Conservation (phyloP, 768 basidiomycete genomes). For the Calocera cornea region DNA sequence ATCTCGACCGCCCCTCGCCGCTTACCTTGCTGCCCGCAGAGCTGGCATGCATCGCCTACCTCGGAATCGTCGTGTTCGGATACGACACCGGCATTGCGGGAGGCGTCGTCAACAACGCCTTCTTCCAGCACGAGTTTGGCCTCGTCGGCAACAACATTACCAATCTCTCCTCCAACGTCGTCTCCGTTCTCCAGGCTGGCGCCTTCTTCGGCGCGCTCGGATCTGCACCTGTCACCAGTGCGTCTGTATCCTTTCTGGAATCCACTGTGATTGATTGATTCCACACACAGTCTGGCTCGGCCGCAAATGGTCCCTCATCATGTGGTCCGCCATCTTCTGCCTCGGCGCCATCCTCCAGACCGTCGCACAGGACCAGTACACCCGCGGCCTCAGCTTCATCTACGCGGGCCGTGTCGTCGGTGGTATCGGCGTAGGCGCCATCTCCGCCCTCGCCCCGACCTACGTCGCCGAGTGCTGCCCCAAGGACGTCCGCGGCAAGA, state of each 20-base stretch:
- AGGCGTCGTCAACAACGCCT: constrained; percentile 50
- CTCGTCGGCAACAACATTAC: constrained; percentile 27
- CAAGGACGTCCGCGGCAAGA: constrained; percentile 71
- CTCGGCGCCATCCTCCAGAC: constrained; percentile 67
- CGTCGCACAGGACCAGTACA: constrained; percentile 36
- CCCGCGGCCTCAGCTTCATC: constrained; percentile 49
- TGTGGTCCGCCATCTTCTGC: constrained; percentile 48
- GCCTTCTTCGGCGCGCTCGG: constrained; percentile 78
- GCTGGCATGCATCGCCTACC: constrained; percentile 60
- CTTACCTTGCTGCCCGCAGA: constrained; percentile 27
- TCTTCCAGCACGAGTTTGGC: constrained; percentile 53
- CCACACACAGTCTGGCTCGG: constrained; percentile 42
- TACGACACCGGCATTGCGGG: constrained; percentile 65
- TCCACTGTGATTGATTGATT: constrained; percentile 13
- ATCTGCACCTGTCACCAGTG: constrained; percentile 57
- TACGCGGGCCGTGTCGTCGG: constrained; percentile 70
- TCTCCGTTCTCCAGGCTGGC: constrained; percentile 75
- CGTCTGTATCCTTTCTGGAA: constrained; percentile 16
- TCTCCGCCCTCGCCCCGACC: constrained; percentile 68
- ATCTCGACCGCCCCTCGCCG: neutral
- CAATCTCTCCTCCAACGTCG: constrained; percentile 60
- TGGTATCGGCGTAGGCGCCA: constrained; percentile 69
- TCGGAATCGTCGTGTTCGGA: constrained; percentile 72
- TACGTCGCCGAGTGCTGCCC: constrained; percentile 81
- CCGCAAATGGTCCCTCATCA: constrained; percentile 47